Percentiles rank a stretch among this genome's conserved stretches.
Conservation (phyloP, 2,329 filamentous ascomycete species). For the Calonectria fujianensis region DNA sequence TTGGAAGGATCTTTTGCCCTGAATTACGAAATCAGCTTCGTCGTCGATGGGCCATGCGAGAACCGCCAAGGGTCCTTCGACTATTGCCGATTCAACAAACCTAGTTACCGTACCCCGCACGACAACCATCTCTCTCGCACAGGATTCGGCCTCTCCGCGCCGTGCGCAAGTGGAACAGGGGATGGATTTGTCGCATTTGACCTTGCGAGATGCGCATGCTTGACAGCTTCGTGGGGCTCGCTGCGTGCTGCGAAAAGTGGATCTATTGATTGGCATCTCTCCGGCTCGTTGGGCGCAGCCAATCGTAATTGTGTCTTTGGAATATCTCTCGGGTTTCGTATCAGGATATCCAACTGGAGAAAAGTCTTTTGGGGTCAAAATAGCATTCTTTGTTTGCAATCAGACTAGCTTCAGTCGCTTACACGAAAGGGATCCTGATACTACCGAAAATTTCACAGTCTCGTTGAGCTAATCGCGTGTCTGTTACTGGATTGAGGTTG, state of each 20-base stretch:
- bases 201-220: conserved; percentile 51
- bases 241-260: conserved; percentile 46
- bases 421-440: not conserved
- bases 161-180: conserved; percentile 52
- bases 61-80: too few relatives aligned
- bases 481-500: not conserved
- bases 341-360: not conserved
- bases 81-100: conserved; percentile 19
- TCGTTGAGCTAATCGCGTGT: not conserved
- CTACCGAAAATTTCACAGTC: not conserved
- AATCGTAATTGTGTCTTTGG: not conserved
- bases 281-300: not conserved
- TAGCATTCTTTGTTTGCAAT: not conserved
- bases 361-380: not conserved
- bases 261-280: conserved; percentile 16
- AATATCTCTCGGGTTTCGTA: not conserved
- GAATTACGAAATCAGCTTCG: not conserved
- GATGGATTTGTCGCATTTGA: conserved; percentile 52
- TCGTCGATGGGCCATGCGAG: too few relatives aligned
- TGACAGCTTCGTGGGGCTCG: conserved; percentile 50
- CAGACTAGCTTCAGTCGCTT: not conserved
- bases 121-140: conserved; percentile 41
- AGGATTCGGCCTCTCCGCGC: conserved; percentile 45
- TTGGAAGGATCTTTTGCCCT: conserved; percentile 32
- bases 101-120: conserved; percentile 37